Percentiles rank a stretch among this genome's conserved stretches.
phyloP scores from a whole-genome alignment of 2,329 filamentous ascomycete genomes.

The Cyphellophora attinorum region DNA sequence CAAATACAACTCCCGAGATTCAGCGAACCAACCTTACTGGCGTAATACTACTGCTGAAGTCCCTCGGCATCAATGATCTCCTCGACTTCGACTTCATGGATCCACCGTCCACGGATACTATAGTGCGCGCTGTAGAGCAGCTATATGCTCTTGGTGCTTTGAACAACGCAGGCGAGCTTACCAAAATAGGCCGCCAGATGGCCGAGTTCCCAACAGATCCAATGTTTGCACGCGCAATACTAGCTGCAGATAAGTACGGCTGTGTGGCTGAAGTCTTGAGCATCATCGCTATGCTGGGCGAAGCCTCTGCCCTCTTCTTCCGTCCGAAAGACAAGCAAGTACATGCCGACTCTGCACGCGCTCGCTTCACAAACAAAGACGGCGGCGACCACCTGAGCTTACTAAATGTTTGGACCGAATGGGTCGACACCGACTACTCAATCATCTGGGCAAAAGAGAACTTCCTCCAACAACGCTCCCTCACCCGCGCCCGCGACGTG shows the following conservation, averaged over 20 bases:
- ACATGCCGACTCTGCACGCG: slow-evolving; percentile 81
- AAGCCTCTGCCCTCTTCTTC: slow-evolving; percentile 84
- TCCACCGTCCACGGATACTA: slow-evolving; percentile 75
- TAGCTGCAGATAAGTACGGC: slow-evolving; percentile 81
- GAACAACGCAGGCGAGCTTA: slow-evolving; percentile 80
- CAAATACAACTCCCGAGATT: slow-evolving; percentile 86
- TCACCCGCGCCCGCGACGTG: slow-evolving; percentile 82
- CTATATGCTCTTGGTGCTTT: slow-evolving; percentile 84
- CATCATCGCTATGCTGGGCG: slow-evolving; percentile 88
- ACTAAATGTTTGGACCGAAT: slow-evolving; percentile 91
- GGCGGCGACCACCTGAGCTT: slow-evolving; percentile 84
- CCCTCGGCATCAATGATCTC: slow-evolving; percentile 83
- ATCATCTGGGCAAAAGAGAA: slow-evolving; percentile 86
- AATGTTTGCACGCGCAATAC: slow-evolving; percentile 79
- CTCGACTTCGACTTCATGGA: slow-evolving; percentile 99
- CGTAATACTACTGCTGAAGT: slow-evolving; percentile 88
- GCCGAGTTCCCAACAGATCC: slow-evolving; percentile 89
- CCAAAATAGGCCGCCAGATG: slow-evolving; percentile 87
- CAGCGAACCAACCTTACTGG: slow-evolving; percentile 89
- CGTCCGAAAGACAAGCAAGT: slow-evolving; percentile 95
- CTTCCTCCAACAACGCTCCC: slow-evolving; percentile 82
- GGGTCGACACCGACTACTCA: slow-evolving; percentile 84
- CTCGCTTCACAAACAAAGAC: slow-evolving; percentile 79
- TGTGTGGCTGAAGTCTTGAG: slow-evolving; percentile 89
- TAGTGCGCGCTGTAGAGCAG: slow-evolving; percentile 81